Conservation (phyloP, 768 basidiomycete genomes). For the Omphalotus guepiniiformis region DNA sequence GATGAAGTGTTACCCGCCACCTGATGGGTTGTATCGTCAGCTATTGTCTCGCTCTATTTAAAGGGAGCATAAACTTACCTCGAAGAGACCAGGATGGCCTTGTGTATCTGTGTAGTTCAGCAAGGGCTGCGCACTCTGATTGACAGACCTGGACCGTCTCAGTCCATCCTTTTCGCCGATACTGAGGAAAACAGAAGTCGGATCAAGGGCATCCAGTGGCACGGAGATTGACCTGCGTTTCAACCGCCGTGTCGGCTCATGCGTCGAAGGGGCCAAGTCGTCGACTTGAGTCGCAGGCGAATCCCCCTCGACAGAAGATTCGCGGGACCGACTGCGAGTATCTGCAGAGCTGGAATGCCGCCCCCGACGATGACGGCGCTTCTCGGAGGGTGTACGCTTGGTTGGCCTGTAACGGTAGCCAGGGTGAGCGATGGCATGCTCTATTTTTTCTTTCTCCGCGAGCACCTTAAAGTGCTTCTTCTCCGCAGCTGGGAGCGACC, state of each 20-base stretch:
- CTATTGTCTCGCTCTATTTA: no score
- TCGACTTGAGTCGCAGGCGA: background rate
- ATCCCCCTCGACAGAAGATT: no score
- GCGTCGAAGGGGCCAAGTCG: no score
- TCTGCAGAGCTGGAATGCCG: no score
- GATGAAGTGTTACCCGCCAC: no score
- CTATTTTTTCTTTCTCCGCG: slow-evolving; percentile 38
- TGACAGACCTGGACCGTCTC: background rate
- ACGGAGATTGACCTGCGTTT: slow-evolving; percentile 3
- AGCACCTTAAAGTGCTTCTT: slow-evolving; percentile 32
- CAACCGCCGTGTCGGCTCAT: background rate
- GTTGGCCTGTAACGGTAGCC: slow-evolving; percentile 37
- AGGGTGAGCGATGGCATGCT: slow-evolving; percentile 43
- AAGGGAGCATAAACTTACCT: background rate
- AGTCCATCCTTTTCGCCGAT: background rate
- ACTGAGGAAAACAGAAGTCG: background rate
- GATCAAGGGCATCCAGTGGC: background rate
- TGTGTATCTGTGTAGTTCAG: background rate
- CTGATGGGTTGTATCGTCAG: no score
- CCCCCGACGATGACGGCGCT: no score
- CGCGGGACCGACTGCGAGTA: no score
- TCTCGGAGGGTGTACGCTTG: background rate
- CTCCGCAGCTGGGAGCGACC: slow-evolving; percentile 32
- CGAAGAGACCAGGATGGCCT: background rate
- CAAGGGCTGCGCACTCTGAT: background rate